A percentile compares a stretch with the other conserved stretches of the same genome.
These are phyloP conservation scores for Saccharomycopsis synnaedendra DNA, from an alignment of 805 yeast genomes.

Conservation along the genomic window DNA sequence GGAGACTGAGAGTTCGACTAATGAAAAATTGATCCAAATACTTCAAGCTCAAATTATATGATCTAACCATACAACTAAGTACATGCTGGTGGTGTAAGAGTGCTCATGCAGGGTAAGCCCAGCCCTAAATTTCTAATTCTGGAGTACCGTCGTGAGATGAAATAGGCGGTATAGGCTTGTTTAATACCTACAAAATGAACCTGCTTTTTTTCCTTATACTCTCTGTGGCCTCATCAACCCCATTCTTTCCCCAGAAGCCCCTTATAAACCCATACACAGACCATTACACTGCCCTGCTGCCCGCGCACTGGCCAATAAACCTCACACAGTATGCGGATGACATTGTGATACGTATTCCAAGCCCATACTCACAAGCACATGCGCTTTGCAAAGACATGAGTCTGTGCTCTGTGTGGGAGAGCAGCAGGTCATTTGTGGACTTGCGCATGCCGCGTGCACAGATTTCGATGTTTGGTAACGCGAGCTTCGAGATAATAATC, in stretches of 20 bases:
- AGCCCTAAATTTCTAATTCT: too few relatives aligned
- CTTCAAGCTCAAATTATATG: too few relatives aligned
- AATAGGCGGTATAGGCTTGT: too few relatives aligned
- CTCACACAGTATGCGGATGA: slow-evolving; percentile 30
- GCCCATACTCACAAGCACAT: too few relatives aligned
- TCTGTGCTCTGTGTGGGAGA: slow-evolving; percentile 35
- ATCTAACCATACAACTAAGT: too few relatives aligned
- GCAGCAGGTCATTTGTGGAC: slow-evolving; percentile 34
- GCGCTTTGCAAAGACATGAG: slow-evolving; percentile 2
- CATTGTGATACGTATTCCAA: slow-evolving; percentile 32
- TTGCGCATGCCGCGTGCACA: slow-evolving; percentile 22
- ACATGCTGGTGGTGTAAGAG: too few relatives aligned
- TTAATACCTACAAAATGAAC: too few relatives aligned
- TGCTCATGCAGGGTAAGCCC: too few relatives aligned
- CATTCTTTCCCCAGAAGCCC: not conserved
- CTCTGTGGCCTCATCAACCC: not conserved
- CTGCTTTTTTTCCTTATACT: too few relatives aligned
- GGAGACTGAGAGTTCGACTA: too few relatives aligned
- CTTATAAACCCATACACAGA: not conserved
- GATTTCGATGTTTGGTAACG: not conserved
- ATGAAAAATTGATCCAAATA: too few relatives aligned
- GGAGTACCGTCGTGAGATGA: too few relatives aligned
- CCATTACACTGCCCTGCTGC: slow-evolving; percentile 25
- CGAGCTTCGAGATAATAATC: slow-evolving; percentile 12
- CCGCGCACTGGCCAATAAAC: slow-evolving; percentile 28